Base-by-base conservation (phyloP, 2,329 filamentous ascomycete species). In the Fusarium stilboides region DNA sequence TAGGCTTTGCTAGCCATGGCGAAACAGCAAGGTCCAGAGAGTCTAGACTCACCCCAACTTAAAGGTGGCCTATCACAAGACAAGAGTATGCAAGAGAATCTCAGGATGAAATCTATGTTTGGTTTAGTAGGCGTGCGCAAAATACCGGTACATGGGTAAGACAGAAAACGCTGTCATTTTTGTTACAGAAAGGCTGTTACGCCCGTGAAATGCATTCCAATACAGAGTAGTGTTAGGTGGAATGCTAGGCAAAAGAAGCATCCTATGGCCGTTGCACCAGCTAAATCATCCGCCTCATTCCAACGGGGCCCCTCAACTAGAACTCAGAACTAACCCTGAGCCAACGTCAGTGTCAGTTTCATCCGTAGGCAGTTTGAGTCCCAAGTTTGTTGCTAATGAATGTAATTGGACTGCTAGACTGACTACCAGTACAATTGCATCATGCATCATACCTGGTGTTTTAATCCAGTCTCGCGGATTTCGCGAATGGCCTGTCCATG, bases 271-370 rank as follows among this genome's bases (percentile, higher is more conserved):
- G 53, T 69, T 65, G 39, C 26, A 24, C 26, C 37, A 54, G 28
- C 53, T 44, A 26, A 34, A 45, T 37, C 26, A 39, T 49, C 28
- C 46, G 52, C 42, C 49, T 51, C 66, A 67, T 69, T 67, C 65
- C 62, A 67, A 15, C 33, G 22, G 33, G 33, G 24, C 24, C 31
- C 55, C 50, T 24, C 47, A 62, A 42, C 31, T 20, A 40, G 22
- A 31, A 31, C 9, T 9, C 10, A 28, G 8, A 45, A 33, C 51
- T 36, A 40, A 20, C 17, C 22, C 36, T 40, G 28, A 52, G 36
- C 44, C 57, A 67, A 62, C 39, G 47, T 54, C 46, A 57, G 37
- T 54, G 45, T 71, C 72, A 46, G 44, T 46, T 54, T 33, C 33
- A 39, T 64, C 56, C 22, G 42, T 63, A 20, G 22, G 31, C 22